Conservation (phyloP, 1,284 basidiomycete genomes). For the Paramarasmius palmivorus region DNA sequence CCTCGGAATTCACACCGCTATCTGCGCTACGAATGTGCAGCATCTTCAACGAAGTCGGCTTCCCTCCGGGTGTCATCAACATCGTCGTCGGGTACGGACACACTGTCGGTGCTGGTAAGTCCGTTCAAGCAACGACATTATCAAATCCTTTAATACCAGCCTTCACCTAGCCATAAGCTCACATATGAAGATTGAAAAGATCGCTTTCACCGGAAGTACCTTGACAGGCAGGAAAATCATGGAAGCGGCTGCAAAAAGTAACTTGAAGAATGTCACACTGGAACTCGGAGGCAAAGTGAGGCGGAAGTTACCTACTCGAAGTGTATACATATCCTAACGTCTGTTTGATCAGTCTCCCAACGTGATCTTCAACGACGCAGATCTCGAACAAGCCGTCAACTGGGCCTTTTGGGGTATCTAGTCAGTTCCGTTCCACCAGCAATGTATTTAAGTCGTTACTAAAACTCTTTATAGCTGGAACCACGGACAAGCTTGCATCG, state of each 20-base stretch:
- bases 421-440: slow-evolving; percentile 36
- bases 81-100: slow-evolving; percentile 41
- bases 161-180: slow-evolving; percentile 53
- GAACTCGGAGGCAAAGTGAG: slow-evolving; percentile 88
- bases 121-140: background rate
- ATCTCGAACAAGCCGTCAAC: slow-evolving; percentile 77
- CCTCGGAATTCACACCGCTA: slow-evolving; percentile 86
- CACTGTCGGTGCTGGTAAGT: slow-evolving; percentile 58
- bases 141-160: slow-evolving; percentile 39
- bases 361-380: slow-evolving; percentile 72
- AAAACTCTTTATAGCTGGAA: background rate
- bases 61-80: slow-evolving; percentile 66
- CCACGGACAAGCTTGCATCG: slow-evolving; percentile 82
- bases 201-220: slow-evolving; percentile 75
- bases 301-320: background rate
- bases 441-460: too few species aligned
- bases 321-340: background rate
- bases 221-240: slow-evolving; percentile 81
- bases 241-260: slow-evolving; percentile 67
- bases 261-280: slow-evolving; percentile 78
- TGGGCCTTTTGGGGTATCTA: slow-evolving; percentile 85
- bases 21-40: slow-evolving; percentile 60
- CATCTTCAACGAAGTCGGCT: slow-evolving; percentile 53
- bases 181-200: slow-evolving; percentile 53
- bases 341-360: slow-evolving; percentile 49